Evolutionary conservation across 2,329 filamentous ascomycete genomes (phyloP).

Genomic region (Beauveria asiatica): DNA sequence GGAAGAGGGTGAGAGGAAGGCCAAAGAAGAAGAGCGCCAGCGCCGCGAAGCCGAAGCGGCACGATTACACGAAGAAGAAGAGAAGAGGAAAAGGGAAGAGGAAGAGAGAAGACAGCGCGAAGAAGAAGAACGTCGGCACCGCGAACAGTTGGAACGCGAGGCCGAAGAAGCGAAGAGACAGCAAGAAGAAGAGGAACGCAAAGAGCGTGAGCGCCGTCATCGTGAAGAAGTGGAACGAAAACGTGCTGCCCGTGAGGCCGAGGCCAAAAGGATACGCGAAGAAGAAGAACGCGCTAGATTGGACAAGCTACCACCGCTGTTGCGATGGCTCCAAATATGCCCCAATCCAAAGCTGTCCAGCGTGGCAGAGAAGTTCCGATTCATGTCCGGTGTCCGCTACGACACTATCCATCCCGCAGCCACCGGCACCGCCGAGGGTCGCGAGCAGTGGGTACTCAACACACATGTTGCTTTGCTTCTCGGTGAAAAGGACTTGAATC

Average conservation of each 20-base stretch:
- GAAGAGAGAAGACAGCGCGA: conserved; percentile 22
- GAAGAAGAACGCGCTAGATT: conserved; percentile 48
- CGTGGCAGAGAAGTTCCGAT: conserved; percentile 46
- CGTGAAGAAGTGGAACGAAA: conserved; percentile 41
- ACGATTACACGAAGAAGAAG: conserved; percentile 15
- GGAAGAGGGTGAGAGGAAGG: conserved; percentile 24
- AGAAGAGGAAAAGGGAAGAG: conserved; percentile 16
- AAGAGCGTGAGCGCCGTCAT: conserved; percentile 39
- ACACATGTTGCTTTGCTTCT: conserved; percentile 55
- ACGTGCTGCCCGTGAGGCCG: conserved; percentile 42
- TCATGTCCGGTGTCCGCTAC: conserved; percentile 52
- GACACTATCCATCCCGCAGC: conserved; percentile 51
- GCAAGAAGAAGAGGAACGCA: conserved; percentile 44
- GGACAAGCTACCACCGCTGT: conserved; percentile 48
- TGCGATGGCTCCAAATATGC: conserved; percentile 51
- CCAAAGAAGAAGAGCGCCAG: conserved; percentile 21
- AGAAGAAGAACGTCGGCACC: conserved; percentile 25
- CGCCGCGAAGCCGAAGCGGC: conserved; percentile 18
- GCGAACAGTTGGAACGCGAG: conserved; percentile 38
- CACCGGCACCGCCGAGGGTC: conserved; percentile 45
- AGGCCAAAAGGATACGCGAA: conserved; percentile 40
- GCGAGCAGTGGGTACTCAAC: conserved; percentile 59
- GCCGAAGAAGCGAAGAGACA: conserved; percentile 41
- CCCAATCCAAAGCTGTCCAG: conserved; percentile 41
- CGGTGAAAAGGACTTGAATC: conserved; percentile 53